A percentile compares a stretch with the other conserved stretches of the same genome.
Evolutionary conservation across 257 asterid species (phyloP).

Genomic region (Solanum pennellii): DNA sequence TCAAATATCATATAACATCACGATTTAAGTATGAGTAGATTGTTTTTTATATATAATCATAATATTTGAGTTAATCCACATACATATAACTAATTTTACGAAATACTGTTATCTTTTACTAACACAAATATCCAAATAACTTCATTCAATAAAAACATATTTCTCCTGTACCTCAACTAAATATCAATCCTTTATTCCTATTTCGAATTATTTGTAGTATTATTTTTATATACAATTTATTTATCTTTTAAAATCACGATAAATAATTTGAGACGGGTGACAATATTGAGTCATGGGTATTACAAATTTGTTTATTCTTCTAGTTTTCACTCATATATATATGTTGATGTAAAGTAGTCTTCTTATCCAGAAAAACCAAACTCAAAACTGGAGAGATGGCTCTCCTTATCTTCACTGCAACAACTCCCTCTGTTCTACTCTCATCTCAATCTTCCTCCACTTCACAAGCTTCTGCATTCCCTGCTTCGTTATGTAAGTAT

Average conservation of each 20-base stretch:
- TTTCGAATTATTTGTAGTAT: not conserved
- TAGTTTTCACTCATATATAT: not conserved
- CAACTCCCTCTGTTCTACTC: not conserved
- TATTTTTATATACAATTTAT: no score
- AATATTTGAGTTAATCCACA: not conserved
- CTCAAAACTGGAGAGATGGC: not conserved
- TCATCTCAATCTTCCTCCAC: not conserved
- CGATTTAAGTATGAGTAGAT: not conserved
- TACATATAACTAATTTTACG: not conserved
- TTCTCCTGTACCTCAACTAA: not conserved
- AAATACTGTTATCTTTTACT: not conserved
- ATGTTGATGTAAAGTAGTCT: not conserved
- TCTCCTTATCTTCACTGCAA: not conserved
- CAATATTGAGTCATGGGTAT: not conserved
- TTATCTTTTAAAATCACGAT: rapidly evolving
- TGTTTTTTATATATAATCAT: not conserved
- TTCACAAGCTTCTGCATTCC: not conserved
- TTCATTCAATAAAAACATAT: not conserved
- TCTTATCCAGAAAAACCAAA: not conserved
- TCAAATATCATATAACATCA: no score
- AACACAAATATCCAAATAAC: not conserved
- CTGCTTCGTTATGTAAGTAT: not conserved
- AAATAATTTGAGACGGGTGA: not conserved
- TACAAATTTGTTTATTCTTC: not conserved
- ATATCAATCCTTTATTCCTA: not conserved